Conservation (phyloP, 1,284 basidiomycete genomes). For the Phellopilus nigrolimitatus region DNA sequence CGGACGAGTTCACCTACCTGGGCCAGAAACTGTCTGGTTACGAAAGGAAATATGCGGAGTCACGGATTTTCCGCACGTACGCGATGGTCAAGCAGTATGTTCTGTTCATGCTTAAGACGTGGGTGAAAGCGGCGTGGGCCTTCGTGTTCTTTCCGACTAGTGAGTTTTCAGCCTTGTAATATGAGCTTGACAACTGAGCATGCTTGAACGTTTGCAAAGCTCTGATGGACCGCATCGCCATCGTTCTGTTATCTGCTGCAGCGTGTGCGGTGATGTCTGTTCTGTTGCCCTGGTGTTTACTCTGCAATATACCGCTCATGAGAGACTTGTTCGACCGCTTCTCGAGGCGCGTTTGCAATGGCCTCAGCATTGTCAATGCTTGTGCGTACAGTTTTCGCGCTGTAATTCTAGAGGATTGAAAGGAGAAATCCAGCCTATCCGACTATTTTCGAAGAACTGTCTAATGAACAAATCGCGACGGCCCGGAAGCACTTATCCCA, state of each 20-base stretch:
- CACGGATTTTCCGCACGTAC: slow-evolving; percentile 19
- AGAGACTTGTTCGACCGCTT: slow-evolving; percentile 17
- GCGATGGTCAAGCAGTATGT: slow-evolving; percentile 20
- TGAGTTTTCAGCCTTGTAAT: slow-evolving; percentile 14
- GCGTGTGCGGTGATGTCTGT: slow-evolving; percentile 23
- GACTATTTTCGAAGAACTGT: slow-evolving; percentile 29
- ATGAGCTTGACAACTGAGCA: background rate
- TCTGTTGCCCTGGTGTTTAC: slow-evolving; percentile 23
- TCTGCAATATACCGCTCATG: slow-evolving; percentile 21
- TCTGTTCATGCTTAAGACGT: slow-evolving; percentile 21
- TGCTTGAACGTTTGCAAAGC: slow-evolving; percentile 7
- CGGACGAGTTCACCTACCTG: slow-evolving; percentile 25
- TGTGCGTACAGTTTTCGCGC: slow-evolving; percentile 15
- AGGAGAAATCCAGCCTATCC: slow-evolving; percentile 28
- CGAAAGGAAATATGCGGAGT: slow-evolving; percentile 17
- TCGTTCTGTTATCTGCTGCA: slow-evolving; percentile 21
- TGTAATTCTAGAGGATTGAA: background rate
- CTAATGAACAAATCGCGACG: slow-evolving; percentile 24
- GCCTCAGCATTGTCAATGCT: slow-evolving; percentile 25
- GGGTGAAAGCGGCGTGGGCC: slow-evolving; percentile 22
- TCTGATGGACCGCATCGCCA: slow-evolving; percentile 20
- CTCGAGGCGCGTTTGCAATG: slow-evolving; percentile 20
- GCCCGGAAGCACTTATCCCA: slow-evolving; percentile 25
- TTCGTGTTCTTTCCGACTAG: slow-evolving; percentile 23
- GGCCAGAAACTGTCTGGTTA: slow-evolving; percentile 15